phyloP scores from a whole-genome alignment of 306 rosid species.

The Sophora flavescens region DNA sequence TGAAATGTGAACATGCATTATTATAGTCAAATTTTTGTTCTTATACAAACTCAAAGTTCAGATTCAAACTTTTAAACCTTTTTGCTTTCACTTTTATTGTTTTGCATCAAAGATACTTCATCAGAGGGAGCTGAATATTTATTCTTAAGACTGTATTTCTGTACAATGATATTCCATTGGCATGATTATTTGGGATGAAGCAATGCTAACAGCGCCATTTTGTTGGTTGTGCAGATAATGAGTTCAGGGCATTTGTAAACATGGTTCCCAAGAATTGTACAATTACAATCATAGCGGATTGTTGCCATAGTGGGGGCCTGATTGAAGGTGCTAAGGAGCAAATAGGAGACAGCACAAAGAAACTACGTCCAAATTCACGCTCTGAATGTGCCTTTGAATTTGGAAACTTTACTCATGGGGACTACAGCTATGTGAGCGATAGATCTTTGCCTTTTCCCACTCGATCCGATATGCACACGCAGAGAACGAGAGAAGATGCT shows the following conservation, averaged over 20 bases:
- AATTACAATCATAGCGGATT: slow-evolving; percentile 78
- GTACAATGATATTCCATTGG: background rate
- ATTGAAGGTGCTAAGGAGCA: slow-evolving; percentile 73
- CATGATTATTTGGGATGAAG: background rate
- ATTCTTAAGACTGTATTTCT: no score
- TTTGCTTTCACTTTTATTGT: no score
- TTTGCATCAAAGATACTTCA: no score
- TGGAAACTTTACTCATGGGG: slow-evolving; percentile 31
- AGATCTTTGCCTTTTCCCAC: slow-evolving; percentile 63
- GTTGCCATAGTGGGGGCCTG: slow-evolving; percentile 92
- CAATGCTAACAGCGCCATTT: background rate
- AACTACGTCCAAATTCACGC: background rate
- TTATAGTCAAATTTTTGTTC: no score
- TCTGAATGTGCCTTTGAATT: no score
- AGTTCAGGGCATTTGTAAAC: slow-evolving; percentile 69
- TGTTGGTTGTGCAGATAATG: slow-evolving; percentile 57
- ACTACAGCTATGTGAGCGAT: slow-evolving; percentile 50
- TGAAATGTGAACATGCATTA: no score
- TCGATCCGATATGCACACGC: slow-evolving; percentile 69
- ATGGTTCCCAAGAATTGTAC: slow-evolving; percentile 63
- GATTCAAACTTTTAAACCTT: no score
- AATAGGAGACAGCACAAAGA: slow-evolving; percentile 75
- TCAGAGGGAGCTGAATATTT: no score
- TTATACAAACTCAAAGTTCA: no score
- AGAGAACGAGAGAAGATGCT: slow-evolving; percentile 78